phyloP scores from a whole-genome alignment of 352 stramenopile species.

The Phytophthora pinifolia region DNA sequence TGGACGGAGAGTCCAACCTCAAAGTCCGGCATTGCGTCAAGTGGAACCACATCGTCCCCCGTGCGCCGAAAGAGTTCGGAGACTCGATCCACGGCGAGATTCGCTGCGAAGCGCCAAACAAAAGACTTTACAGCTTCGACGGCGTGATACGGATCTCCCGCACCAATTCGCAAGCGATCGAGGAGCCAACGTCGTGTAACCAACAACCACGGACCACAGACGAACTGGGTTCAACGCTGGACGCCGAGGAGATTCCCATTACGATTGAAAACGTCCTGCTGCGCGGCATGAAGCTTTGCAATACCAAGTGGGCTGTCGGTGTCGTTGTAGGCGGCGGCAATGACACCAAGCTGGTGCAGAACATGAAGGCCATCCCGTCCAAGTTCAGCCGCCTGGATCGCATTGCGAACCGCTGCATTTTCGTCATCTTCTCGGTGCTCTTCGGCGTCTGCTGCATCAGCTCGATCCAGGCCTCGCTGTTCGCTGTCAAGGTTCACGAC shows the following conservation, averaged over 20 bases:
- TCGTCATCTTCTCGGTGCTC: conserved; percentile 82
- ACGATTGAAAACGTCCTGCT: conserved; percentile 82
- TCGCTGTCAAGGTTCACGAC: conserved; percentile 41
- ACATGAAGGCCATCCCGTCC: conserved; percentile 85
- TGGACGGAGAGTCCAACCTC: conserved; percentile 84
- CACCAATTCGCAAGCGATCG: conserved; percentile 20
- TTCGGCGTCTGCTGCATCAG: conserved; percentile 73
- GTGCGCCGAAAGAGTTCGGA: conserved; percentile 49
- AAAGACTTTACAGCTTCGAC: conserved; percentile 82
- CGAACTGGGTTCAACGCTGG: conserved; percentile 8
- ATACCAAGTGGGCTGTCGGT: conserved; percentile 79
- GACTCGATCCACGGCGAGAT: conserved; percentile 57
- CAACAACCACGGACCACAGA: conserved; percentile 3
- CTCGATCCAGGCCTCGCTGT: conserved; percentile 53
- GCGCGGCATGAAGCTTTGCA: conserved; percentile 82
- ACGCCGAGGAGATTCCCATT: conserved; percentile 64
- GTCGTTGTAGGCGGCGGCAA: conserved; percentile 80
- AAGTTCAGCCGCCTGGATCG: conserved; percentile 84
- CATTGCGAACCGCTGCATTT: conserved; percentile 79
- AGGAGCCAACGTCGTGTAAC: neutral
- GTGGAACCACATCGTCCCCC: conserved; percentile 49
- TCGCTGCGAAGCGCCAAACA: conserved; percentile 78
- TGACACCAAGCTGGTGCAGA: conserved; percentile 83
- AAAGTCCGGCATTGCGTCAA: conserved; percentile 74
- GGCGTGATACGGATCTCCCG: conserved; percentile 53